Percentiles rank a stretch among this genome's conserved stretches.
Conservation (phyloP, 140 eudicot species). For the Oenanthe javanica region DNA sequence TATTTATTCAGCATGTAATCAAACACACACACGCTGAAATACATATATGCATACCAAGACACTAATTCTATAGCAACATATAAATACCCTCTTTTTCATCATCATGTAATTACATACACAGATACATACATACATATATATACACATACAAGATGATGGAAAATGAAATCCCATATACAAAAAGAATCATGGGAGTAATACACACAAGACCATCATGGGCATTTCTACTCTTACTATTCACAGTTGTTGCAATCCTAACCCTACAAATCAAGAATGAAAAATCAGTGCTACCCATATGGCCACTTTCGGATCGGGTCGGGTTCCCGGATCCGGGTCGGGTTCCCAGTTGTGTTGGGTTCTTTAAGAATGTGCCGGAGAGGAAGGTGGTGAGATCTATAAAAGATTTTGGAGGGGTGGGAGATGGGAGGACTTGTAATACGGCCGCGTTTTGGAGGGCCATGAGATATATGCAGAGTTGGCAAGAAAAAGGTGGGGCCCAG, state of each 20-base stretch:
- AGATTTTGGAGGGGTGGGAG: slow-evolving; percentile 93
- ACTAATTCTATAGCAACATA: not conserved
- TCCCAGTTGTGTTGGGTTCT: slow-evolving; percentile 48
- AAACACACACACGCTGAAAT: not conserved
- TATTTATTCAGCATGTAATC: not conserved
- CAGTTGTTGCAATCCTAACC: slow-evolving; percentile 32
- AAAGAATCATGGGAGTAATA: slow-evolving; percentile 22
- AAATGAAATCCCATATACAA: slow-evolving; percentile 32
- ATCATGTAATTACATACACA: not conserved
- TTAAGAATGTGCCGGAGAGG: slow-evolving; percentile 32
- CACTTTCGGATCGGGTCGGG: slow-evolving; percentile 12
- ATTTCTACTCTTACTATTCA: slow-evolving; percentile 35
- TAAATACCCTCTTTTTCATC: not conserved
- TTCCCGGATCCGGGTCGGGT: not conserved
- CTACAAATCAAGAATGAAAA: slow-evolving; percentile 45
- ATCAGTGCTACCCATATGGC: slow-evolving; percentile 15
- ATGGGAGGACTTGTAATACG: slow-evolving; percentile 84
- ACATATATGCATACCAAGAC: not conserved
- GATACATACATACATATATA: not conserved
- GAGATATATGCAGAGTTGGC: slow-evolving; percentile 33
- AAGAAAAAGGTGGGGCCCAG: slow-evolving; percentile 77
- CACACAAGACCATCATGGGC: slow-evolving; percentile 63
- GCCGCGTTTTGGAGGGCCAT: slow-evolving; percentile 81
- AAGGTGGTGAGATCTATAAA: slow-evolving; percentile 50
- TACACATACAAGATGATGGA: slow-evolving; percentile 17